These are phyloP conservation scores for Buddleja alternifolia DNA, from an alignment of 257 asterid genomes.

Conservation along the genomic window DNA sequence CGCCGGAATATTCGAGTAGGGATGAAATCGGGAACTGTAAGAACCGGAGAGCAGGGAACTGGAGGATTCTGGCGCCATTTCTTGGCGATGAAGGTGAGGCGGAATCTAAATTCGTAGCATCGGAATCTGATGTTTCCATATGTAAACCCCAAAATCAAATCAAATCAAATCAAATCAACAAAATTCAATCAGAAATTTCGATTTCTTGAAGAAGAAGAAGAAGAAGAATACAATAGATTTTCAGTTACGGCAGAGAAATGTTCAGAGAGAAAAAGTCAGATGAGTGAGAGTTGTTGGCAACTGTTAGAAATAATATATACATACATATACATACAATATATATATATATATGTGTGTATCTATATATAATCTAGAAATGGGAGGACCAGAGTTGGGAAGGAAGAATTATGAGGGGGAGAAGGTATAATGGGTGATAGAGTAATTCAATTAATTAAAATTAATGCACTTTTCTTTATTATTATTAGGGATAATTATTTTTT, in stretches of 20 bases:
- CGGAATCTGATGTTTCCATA: conserved; percentile 62
- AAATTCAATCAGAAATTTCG: conserved; percentile 5
- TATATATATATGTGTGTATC: background rate
- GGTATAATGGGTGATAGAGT: background rate
- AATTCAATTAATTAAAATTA: background rate
- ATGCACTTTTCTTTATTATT: background rate
- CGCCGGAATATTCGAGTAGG: conserved; percentile 69
- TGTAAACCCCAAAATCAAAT: background rate
- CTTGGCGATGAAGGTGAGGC: conserved; percentile 40
- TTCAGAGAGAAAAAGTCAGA: conserved; percentile 35
- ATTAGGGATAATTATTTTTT: too few species aligned
- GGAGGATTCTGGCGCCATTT: conserved; percentile 47
- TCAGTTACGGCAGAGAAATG: conserved; percentile 25
- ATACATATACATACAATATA: background rate
- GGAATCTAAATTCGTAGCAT: conserved; percentile 39
- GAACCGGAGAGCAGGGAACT: conserved; percentile 44
- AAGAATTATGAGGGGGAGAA: conserved; percentile 30
- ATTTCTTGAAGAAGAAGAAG: conserved; percentile 43
- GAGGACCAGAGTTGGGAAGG: background rate
- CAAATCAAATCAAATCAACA: background rate
- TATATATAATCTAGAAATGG: background rate
- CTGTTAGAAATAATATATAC: background rate
- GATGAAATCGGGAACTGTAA: conserved; percentile 60
- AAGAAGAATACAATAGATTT: background rate
- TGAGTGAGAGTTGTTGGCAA: conserved; percentile 33